A percentile compares a stretch with the other conserved stretches of the same genome.
These are phyloP conservation scores for Colletotrichum sp. DNA, from an alignment of 2,329 filamentous ascomycete species.

Conservation along the genomic window DNA sequence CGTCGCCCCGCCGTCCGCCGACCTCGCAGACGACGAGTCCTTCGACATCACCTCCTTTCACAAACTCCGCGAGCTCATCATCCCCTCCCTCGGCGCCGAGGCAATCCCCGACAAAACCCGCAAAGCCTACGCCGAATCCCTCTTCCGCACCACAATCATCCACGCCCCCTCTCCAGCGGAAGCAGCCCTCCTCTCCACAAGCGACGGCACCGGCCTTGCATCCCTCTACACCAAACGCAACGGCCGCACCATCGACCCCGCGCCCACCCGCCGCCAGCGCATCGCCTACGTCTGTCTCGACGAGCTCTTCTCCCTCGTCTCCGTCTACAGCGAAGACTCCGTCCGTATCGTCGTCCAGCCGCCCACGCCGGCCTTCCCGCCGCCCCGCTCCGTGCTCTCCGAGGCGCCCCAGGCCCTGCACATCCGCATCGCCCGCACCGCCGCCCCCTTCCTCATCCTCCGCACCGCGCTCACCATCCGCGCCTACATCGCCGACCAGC, in stretches of 20 bases:
- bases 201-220: slow-evolving; percentile 57
- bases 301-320: slow-evolving; percentile 75
- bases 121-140: slow-evolving; percentile 71
- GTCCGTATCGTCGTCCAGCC: slow-evolving; percentile 45
- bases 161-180: slow-evolving; percentile 67
- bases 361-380: slow-evolving; percentile 48
- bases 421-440: slow-evolving; percentile 72
- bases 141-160: slow-evolving; percentile 85
- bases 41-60: slow-evolving; percentile 83
- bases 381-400: slow-evolving; percentile 16
- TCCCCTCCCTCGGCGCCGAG: slow-evolving; percentile 72
- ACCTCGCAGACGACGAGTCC: slow-evolving; percentile 71
- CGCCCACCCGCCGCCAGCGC: slow-evolving; percentile 66
- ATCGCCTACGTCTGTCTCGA: slow-evolving; percentile 85
- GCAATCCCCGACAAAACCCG: slow-evolving; percentile 71
- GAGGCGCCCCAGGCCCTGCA: slow-evolving; percentile 42
- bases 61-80: slow-evolving; percentile 73
- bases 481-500: slow-evolving; percentile 88
- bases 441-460: slow-evolving; percentile 82
- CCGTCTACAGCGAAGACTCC: slow-evolving; percentile 48
- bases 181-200: slow-evolving; percentile 57
- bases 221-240: slow-evolving; percentile 68
- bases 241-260: slow-evolving; percentile 74
- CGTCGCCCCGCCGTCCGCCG: slow-evolving; percentile 45
- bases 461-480: slow-evolving; percentile 82